Base-by-base conservation (phyloP, 2,329 filamentous ascomycete species). In the Ceratocystis ficicola region DNA sequence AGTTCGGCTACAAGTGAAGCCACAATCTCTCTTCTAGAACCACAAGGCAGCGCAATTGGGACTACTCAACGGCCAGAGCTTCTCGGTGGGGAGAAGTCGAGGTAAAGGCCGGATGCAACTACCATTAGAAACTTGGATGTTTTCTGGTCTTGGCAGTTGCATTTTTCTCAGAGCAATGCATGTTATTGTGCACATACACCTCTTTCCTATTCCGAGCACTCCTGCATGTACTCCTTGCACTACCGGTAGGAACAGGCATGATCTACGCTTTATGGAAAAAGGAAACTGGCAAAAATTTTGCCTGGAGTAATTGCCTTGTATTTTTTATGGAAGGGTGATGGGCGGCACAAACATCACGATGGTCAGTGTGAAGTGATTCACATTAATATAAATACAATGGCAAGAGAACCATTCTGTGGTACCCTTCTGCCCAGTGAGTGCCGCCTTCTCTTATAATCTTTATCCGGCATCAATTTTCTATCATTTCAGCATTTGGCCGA, bases 91-190 rank as follows among this genome's bases (percentile, higher is more conserved):
- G 30, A 10, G 15, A 20, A 36, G 8, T 6, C 36, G 6, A 8
- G 32, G 28, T n/a, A n/a, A 30, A n/a, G 8, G 3, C 55, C 28
- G 28, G 20, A 36, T n/a, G 55, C 55, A 59, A 59, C 55, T 59
- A 59, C 55, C 15, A 59, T 28, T 8, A 15, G 25, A 36, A n/a
- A 36, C 55, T 59, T 59, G 55, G 7, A 52, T 52, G 48, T 32
- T 59, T 59, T 59, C 30, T 30, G 12, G 55, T 59, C 55, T 59
- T 59, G 55, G 55, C 55, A 59, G 30, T 36, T 32, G 55, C 55
- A 59, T 20, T 59, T 36, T 20, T 36, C 28, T 36, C 28, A 6
- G 28, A 59, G 32, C 25, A 8, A n/a, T 30, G 30, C 6, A n/a
- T n/a, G n/a, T 59, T 5, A 3, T 28, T 52, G 48, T 52, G 15